These are phyloP conservation scores for Monosporozyma siamensis DNA, from an alignment of 805 yeast genomes.

Conservation along the genomic window DNA sequence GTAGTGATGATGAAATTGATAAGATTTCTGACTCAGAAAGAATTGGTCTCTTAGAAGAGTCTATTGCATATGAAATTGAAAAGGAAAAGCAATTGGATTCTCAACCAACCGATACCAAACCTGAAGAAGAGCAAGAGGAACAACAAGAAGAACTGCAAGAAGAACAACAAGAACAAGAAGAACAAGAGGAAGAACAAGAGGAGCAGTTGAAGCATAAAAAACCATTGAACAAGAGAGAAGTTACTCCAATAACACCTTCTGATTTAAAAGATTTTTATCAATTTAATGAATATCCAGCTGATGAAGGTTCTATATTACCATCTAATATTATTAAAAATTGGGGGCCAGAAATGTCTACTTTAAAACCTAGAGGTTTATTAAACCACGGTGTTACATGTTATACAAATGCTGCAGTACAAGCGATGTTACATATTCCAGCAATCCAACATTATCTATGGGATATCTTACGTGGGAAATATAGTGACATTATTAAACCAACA, in stretches of 20 bases:
- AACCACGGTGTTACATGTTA: slow-evolving; percentile 96
- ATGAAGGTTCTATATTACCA: slow-evolving; percentile 55
- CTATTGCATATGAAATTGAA: slow-evolving; percentile 13
- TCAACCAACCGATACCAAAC: too few relatives aligned
- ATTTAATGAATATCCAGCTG: slow-evolving; percentile 47
- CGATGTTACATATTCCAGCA: slow-evolving; percentile 85
- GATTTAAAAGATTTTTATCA: slow-evolving; percentile 41
- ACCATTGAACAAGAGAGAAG: slow-evolving; percentile 10
- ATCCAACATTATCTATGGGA: slow-evolving; percentile 73
- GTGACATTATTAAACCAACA: slow-evolving; percentile 36
- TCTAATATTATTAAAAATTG: slow-evolving; percentile 61
- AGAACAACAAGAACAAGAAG: slow-evolving; percentile 28
- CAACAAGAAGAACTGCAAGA: slow-evolving; percentile 27
- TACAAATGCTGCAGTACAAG: slow-evolving; percentile 91
- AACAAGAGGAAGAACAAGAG: slow-evolving; percentile 25
- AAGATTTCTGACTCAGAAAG: slow-evolving; percentile 28
- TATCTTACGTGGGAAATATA: slow-evolving; percentile 46
- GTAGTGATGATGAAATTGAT: slow-evolving; percentile 26
- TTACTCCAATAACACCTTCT: not conserved
- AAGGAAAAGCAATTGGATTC: slow-evolving; percentile 9
- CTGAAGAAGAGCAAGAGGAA: slow-evolving; percentile 14
- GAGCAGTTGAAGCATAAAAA: slow-evolving; percentile 26
- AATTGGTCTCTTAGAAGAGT: slow-evolving; percentile 16
- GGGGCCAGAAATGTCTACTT: slow-evolving; percentile 38
- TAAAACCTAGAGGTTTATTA: slow-evolving; percentile 58